phyloP scores from a whole-genome alignment of 768 basidiomycete genomes.

The Wakefieldia striispora region DNA sequence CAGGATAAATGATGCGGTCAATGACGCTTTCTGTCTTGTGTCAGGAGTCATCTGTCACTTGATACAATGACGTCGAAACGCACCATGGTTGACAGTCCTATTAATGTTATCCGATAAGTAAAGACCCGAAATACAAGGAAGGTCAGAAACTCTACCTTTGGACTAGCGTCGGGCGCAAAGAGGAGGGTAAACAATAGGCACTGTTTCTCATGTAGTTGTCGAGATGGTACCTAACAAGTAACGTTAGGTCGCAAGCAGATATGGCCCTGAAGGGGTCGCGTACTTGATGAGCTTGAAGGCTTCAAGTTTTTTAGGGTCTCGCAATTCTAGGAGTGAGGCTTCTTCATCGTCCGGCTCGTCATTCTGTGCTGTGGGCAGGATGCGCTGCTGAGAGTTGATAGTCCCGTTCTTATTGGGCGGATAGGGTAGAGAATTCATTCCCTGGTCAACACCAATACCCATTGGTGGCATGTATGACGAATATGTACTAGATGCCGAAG shows the following conservation, averaged over 20 bases:
- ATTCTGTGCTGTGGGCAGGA: constrained; percentile 23
- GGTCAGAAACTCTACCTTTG: constrained; percentile 54
- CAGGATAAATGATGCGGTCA: constrained; percentile 85
- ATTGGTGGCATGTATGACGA: constrained; percentile 55
- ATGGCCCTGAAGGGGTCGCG: constrained; percentile 18
- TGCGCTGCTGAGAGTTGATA: constrained; percentile 24
- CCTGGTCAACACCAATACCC: constrained; percentile 55
- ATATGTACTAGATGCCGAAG: constrained; percentile 33
- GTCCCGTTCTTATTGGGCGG: constrained; percentile 33
- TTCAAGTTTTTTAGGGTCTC: constrained; percentile 71
- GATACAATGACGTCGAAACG: constrained; percentile 16
- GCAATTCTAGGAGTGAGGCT: constrained; percentile 30
- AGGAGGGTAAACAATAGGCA: constrained; percentile 84
- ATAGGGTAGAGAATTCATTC: constrained; percentile 51
- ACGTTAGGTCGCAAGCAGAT: constrained; percentile 1
- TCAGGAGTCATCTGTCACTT: constrained; percentile 8
- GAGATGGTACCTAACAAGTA: constrained; percentile 70
- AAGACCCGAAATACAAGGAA: background rate
- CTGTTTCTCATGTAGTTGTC: constrained; percentile 87
- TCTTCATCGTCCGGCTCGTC: constrained; percentile 57
- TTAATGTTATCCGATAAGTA: constrained; percentile 4
- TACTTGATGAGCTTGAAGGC: constrained; percentile 82
- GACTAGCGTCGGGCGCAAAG: constrained; percentile 82
- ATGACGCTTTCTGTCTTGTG: constrained; percentile 73
- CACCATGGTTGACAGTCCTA: constrained; percentile 84